Base-by-base conservation (phyloP, 331 rosid species). In the Malus hybrid region DNA sequence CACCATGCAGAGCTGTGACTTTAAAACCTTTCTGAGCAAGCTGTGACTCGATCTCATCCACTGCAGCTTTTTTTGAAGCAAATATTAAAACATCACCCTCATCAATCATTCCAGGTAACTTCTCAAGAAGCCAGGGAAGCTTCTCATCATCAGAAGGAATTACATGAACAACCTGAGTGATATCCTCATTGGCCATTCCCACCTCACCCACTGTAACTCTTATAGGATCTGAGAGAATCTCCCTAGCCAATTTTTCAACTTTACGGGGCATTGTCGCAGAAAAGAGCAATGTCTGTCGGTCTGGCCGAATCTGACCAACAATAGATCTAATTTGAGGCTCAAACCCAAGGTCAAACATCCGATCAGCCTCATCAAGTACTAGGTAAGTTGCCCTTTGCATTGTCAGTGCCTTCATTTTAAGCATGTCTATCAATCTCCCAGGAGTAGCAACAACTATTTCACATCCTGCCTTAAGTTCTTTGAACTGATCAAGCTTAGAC, bases 281-380 rank as follows among this genome's bases (percentile, higher is more conserved):
- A 72, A 92, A 94, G 32, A 94, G 95, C 81, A 86, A 84, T 26
- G 97, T 94, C 82, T 90, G 99, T 24, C 99, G 97, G 58, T 92
- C 99, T 8, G 97, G 99, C 87, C 99, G 86, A 75, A 94, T 92
- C 85, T 94, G 99, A 77, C 99, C 99, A 69, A 94, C 97, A 70
- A 94, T 89, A 36, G 99, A 94, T 82, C 97, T 87, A 84, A 94
- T 87, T 70, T 94, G 99, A 3, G 99, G 99, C 87, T 94, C 99
- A 86, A 94, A 94, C 69, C 99, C 99, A 77, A 94, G 97, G 88
- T 94, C 99, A 85, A 94, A 94, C 99, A 94, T 94, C 75, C 99
- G 83, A 82, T 94, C 99, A 76, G 99, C 99, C 84, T 94, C 99
- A 74, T 94, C 99, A 85, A 94, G 97, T 58, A 94, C 96, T 82